These are phyloP conservation scores for Dicorynia guianensis DNA, from an alignment of 306 rosid genomes.

Conservation along the genomic window DNA sequence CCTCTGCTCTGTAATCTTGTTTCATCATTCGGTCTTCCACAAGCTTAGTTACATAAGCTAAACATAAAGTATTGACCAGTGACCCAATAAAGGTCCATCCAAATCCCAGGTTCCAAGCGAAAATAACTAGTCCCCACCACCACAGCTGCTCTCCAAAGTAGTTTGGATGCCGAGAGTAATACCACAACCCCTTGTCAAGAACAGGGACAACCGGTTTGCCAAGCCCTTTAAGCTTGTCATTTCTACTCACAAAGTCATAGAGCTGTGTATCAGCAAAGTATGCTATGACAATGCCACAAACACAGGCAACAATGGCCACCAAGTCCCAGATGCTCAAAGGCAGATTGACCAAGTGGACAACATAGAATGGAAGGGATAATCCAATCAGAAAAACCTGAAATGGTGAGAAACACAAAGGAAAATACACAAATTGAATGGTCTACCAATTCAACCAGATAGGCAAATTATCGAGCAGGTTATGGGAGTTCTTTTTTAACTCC, in stretches of 20 bases:
- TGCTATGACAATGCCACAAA: conserved; percentile 67
- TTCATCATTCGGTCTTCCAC: conserved; percentile 85
- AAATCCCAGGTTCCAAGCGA: conserved; percentile 75
- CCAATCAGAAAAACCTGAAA: conserved; percentile 79
- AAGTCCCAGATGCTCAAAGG: conserved; percentile 70
- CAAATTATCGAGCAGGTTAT: conserved; percentile 33
- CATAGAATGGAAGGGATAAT: conserved; percentile 72
- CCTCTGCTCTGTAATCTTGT: conserved; percentile 70
- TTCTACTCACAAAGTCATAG: conserved; percentile 63
- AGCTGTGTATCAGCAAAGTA: conserved; percentile 82
- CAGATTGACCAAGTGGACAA: conserved; percentile 59
- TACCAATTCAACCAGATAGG: background rate
- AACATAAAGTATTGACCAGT: conserved; percentile 65
- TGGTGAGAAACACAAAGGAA: conserved; percentile 4
- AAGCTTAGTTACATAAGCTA: conserved; percentile 84
- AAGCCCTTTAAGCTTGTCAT: conserved; percentile 48
- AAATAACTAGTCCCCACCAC: conserved; percentile 94
- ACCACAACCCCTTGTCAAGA: conserved; percentile 79
- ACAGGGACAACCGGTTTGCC: conserved; percentile 54
- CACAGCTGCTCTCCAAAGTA: conserved; percentile 93
- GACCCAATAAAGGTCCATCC: conserved; percentile 78
- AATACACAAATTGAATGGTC: conserved; percentile 22
- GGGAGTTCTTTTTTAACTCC: no score
- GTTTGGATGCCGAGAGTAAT: conserved; percentile 82
- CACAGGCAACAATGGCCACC: conserved; percentile 54